Conservation (phyloP, 2,329 filamentous ascomycete species). For the Aspergillus sp. region DNA sequence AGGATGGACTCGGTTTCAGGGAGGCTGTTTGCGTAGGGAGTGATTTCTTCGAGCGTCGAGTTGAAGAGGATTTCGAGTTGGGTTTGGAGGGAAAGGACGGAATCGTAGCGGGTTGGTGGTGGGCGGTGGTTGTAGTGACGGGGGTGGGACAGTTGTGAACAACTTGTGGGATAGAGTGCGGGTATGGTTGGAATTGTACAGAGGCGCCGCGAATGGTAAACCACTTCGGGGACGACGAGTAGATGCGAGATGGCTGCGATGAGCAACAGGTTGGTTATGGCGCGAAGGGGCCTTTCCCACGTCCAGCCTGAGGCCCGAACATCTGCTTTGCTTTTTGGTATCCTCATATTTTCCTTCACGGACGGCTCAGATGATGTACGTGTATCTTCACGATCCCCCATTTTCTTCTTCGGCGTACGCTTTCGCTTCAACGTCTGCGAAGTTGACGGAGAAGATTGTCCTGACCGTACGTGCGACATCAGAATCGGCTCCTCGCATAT, state of each 20-base stretch:
- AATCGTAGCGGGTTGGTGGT: slow-evolving; percentile 7
- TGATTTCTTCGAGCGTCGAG: slow-evolving; percentile 21
- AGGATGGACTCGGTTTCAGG: slow-evolving; percentile 27
- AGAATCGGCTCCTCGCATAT: slow-evolving; percentile 27
- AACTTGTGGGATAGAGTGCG: slow-evolving; percentile 24
- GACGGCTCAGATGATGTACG: neutral
- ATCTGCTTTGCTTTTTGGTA: neutral
- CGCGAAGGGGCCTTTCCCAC: slow-evolving; percentile 8
- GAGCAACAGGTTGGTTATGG: slow-evolving; percentile 20
- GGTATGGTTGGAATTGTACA: slow-evolving; percentile 20
- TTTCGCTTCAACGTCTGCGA: slow-evolving; percentile 16
- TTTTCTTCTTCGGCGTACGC: slow-evolving; percentile 9
- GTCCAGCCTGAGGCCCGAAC: neutral
- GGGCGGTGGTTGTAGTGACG: slow-evolving; percentile 5
- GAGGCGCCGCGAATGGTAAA: slow-evolving; percentile 25
- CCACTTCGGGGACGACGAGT: slow-evolving; percentile 28
- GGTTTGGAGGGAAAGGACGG: slow-evolving; percentile 17
- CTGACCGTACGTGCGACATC: slow-evolving; percentile 4
- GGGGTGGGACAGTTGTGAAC: slow-evolving; percentile 12
- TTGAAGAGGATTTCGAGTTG: slow-evolving; percentile 25
- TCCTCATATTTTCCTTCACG: neutral
- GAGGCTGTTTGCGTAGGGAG: slow-evolving; percentile 18
- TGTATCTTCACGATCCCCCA: neutral
- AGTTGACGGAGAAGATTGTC: too few relatives aligned
- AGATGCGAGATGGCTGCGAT: slow-evolving; percentile 26